Conservation (phyloP, 805 yeast genomes). For the Saturnispora saitoi region DNA sequence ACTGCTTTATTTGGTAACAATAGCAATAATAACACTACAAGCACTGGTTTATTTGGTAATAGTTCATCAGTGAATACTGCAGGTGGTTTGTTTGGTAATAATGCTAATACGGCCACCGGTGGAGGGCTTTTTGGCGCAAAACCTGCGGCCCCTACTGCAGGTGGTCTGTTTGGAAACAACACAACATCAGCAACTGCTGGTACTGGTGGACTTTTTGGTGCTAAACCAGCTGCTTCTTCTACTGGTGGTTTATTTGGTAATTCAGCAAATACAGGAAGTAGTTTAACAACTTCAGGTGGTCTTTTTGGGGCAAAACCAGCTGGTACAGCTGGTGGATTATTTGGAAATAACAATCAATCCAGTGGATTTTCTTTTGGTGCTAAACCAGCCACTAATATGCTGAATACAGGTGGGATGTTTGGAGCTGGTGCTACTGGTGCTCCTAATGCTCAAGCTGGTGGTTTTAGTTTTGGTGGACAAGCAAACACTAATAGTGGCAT, state of each 20-base stretch:
- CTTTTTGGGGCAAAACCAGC: slow-evolving; percentile 15
- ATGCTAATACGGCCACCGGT: slow-evolving; percentile 10
- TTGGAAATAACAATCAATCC: slow-evolving; percentile 13
- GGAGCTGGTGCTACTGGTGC: slow-evolving; percentile 25
- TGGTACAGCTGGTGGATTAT: slow-evolving; percentile 13
- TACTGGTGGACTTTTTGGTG: slow-evolving; percentile 19
- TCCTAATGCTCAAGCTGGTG: neutral
- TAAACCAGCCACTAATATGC: slow-evolving; percentile 7
- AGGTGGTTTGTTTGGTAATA: slow-evolving; percentile 22
- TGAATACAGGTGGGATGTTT: slow-evolving; percentile 26
- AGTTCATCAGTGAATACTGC: slow-evolving; percentile 7
- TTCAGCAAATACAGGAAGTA: slow-evolving; percentile 1
- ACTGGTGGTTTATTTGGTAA: slow-evolving; percentile 24
- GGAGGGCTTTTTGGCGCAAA: slow-evolving; percentile 20
- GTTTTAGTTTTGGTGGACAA: slow-evolving; percentile 7
- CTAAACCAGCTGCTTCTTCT: slow-evolving; percentile 9
- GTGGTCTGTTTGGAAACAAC: slow-evolving; percentile 25
- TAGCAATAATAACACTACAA: too few relatives aligned
- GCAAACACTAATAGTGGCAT: slow-evolving; percentile 3
- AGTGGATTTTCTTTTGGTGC: slow-evolving; percentile 21
- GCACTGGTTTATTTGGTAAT: slow-evolving; percentile 34
- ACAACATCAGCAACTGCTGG: neutral
- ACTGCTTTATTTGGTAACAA: too few relatives aligned
- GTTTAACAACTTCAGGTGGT: slow-evolving; percentile 7
- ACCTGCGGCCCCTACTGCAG: slow-evolving; percentile 17